These are phyloP conservation scores for Tolypocladium amazonense DNA, from an alignment of 2,329 filamentous ascomycete genomes.

Conservation along the genomic window DNA sequence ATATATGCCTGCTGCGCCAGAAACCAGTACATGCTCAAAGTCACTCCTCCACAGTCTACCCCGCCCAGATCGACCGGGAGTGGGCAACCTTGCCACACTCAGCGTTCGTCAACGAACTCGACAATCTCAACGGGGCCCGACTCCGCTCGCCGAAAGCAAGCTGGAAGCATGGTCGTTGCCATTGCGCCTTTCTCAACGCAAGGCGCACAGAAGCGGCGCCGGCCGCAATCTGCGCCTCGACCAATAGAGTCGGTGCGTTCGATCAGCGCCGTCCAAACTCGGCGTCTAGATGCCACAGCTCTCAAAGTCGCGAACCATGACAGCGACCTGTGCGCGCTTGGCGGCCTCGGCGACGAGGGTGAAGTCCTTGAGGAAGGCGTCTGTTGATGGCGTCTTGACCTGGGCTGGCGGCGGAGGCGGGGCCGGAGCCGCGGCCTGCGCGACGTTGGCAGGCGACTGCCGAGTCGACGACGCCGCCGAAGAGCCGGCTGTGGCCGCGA, in stretches of 20 bases:
- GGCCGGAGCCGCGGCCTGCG: constrained; percentile 11
- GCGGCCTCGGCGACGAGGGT: constrained; percentile 85
- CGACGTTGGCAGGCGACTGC: constrained; percentile 17
- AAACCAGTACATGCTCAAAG: background rate
- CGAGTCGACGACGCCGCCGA: constrained; percentile 14
- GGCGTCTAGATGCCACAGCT: constrained; percentile 47
- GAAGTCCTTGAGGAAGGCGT: constrained; percentile 65
- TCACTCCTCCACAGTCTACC: background rate
- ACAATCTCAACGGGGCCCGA: background rate
- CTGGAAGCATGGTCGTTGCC: background rate
- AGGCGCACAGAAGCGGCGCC: background rate
- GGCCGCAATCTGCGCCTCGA: background rate
- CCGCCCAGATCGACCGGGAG: background rate
- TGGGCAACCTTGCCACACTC: background rate
- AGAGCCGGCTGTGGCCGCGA: background rate
- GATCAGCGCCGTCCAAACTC: background rate
- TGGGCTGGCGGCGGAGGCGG: constrained; percentile 17
- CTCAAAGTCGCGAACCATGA: constrained; percentile 79
- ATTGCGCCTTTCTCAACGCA: background rate
- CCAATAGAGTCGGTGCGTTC: background rate
- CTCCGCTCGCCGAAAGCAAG: background rate
- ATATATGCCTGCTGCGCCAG: background rate
- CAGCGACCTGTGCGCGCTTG: constrained; percentile 83
- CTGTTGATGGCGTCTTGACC: constrained; percentile 31
- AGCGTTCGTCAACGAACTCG: background rate